Evolutionary conservation across 2,329 filamentous ascomycete genomes (phyloP).

Genomic region (Penicillium occitanis): DNA sequence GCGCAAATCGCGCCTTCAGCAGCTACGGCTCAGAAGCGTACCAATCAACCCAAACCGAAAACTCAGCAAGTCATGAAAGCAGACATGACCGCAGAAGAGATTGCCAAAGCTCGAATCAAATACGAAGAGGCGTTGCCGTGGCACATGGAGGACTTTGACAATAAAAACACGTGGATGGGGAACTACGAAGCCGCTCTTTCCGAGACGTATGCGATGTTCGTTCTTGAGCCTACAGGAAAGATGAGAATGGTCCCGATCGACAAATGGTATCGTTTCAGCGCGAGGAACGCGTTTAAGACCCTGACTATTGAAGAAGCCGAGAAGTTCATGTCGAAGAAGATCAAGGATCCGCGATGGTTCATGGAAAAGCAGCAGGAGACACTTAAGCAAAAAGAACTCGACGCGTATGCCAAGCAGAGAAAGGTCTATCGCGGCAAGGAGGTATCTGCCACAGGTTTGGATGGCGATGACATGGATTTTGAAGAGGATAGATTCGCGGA

Average conservation of each 20-base stretch:
- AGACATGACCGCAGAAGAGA: conserved; percentile 72
- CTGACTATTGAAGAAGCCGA: conserved; percentile 84
- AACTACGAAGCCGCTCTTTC: conserved; percentile 88
- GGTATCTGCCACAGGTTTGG: conserved; percentile 52
- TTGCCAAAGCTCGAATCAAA: conserved; percentile 62
- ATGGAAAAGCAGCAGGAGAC: conserved; percentile 61
- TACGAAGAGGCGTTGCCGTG: conserved; percentile 96
- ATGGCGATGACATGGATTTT: conserved; percentile 66
- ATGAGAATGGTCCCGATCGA: conserved; percentile 90
- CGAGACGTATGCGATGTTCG: conserved; percentile 73
- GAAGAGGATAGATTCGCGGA: conserved; percentile 78
- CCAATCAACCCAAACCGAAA: conserved; percentile 69
- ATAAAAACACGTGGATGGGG: conserved; percentile 91
- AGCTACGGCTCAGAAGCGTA: conserved; percentile 67
- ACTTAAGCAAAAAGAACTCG: conserved; percentile 58
- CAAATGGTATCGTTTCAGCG: conserved; percentile 78
- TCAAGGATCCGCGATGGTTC: conserved; percentile 76
- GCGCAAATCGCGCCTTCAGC: conserved; percentile 88
- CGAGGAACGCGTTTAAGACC: conserved; percentile 64
- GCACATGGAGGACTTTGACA: conserved; percentile 95
- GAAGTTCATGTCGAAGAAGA: conserved; percentile 75
- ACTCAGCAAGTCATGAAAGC: conserved; percentile 81
- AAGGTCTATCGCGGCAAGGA: conserved; percentile 49
- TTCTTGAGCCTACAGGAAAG: conserved; percentile 66
- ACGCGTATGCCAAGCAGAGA: conserved; percentile 51